Conservation (phyloP, 805 yeast genomes). For the Ogataea pignaliae region DNA sequence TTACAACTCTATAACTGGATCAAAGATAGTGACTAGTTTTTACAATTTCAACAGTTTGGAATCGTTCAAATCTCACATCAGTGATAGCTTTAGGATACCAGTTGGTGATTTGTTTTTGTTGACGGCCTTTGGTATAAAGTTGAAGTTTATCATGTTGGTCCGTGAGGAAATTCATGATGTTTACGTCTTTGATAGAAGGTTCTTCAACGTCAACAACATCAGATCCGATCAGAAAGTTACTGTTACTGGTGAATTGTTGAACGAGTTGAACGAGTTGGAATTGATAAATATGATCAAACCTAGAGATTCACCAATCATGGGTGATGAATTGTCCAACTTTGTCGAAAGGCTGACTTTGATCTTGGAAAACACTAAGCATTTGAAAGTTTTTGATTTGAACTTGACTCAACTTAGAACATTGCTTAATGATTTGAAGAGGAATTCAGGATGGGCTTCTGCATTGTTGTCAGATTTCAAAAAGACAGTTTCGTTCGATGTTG, state of each 20-base stretch:
- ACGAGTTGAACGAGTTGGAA: constrained; percentile 23
- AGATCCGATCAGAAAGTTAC: constrained; percentile 12
- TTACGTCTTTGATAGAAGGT: constrained; percentile 59
- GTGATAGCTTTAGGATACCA: constrained; percentile 38
- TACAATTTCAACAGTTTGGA: constrained; percentile 38
- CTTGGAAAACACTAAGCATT: constrained; percentile 10
- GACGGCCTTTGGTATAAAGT: constrained; percentile 61
- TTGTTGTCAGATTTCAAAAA: constrained; percentile 32
- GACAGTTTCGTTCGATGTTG: constrained; percentile 19
- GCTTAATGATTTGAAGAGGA: constrained; percentile 34
- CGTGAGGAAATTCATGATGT: constrained; percentile 49
- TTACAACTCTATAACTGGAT: constrained; percentile 44
- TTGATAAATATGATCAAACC: constrained; percentile 31
- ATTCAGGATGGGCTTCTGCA: constrained; percentile 37
- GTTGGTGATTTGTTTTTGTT: constrained; percentile 43
- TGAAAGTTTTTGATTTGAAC: constrained; percentile 30
- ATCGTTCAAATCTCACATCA: constrained; percentile 37
- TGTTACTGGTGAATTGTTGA: constrained; percentile 17
- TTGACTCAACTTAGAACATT: constrained; percentile 33
- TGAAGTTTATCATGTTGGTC: constrained; percentile 47
- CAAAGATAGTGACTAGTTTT: constrained; percentile 30
- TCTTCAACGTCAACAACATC: constrained; percentile 35
- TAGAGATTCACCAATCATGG: constrained; percentile 27
- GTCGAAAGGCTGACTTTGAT: constrained; percentile 14
- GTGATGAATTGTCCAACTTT: constrained; percentile 17